A percentile compares a stretch with the other conserved stretches of the same genome.
Conservation (phyloP, 768 basidiomycete genomes). For the Lyophyllum shimeji region DNA sequence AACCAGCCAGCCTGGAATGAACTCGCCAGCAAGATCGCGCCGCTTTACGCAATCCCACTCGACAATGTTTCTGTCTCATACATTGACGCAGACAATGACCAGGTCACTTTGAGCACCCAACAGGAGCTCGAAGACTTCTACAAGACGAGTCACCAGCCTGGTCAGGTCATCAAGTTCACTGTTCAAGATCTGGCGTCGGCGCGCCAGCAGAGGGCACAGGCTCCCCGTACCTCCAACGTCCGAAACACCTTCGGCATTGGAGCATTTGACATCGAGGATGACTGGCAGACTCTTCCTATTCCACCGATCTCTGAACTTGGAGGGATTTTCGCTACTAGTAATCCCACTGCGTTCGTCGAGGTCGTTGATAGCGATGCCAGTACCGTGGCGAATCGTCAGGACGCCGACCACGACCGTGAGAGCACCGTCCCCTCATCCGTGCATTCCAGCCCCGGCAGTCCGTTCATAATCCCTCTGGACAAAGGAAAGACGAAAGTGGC, state of each 20-base stretch:
- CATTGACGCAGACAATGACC: constrained; percentile 69
- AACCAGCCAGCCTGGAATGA: constrained; percentile 36
- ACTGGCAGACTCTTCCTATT: constrained; percentile 63
- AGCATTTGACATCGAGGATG: constrained; percentile 52
- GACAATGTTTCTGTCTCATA: constrained; percentile 69
- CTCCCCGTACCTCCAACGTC: constrained; percentile 29
- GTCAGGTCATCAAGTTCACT: constrained; percentile 52
- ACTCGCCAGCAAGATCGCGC: constrained; percentile 43
- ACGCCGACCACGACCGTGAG: constrained; percentile 24
- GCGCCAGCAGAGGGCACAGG: constrained; percentile 29
- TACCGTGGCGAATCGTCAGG: constrained; percentile 24
- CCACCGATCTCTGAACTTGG: constrained; percentile 30
- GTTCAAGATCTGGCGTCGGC: constrained; percentile 58
- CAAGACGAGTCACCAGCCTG: constrained; percentile 27
- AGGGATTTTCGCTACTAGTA: constrained; percentile 36
- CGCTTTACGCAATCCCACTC: constrained; percentile 50
- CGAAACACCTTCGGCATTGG: constrained; percentile 63
- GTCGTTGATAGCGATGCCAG: constrained; percentile 40
- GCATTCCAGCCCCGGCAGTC: constrained; percentile 18
- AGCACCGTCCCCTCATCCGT: constrained; percentile 32
- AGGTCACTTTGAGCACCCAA: constrained; percentile 74
- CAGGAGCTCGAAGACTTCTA: constrained; percentile 80
- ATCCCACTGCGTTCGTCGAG: constrained; percentile 67
- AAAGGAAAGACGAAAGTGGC: constrained; percentile 55
- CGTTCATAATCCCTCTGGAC: constrained; percentile 23